Conservation (phyloP, 2,329 filamentous ascomycete species). For the Stromatinia cepivora region DNA sequence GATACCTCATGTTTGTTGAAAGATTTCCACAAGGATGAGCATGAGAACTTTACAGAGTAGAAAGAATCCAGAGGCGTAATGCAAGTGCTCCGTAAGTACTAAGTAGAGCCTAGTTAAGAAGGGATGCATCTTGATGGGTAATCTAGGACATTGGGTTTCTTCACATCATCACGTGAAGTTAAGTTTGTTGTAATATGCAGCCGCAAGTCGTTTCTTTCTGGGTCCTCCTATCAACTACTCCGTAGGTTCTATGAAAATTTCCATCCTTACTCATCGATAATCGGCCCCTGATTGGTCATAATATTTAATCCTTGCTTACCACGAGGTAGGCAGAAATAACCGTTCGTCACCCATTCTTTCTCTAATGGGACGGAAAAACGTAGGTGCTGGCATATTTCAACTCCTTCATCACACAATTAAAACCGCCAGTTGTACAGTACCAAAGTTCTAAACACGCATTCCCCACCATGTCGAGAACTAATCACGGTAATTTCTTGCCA, state of each 20-base stretch:
- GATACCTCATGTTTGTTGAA: background rate
- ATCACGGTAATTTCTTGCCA: background rate
- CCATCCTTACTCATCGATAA: background rate
- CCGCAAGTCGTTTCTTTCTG: background rate
- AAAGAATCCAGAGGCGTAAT: background rate
- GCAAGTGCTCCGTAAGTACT: background rate
- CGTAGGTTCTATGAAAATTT: constrained; percentile 5
- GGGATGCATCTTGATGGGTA: background rate
- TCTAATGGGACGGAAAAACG: background rate
- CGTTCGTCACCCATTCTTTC: constrained; percentile 13
- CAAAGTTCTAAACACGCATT: background rate
- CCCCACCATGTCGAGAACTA: background rate
- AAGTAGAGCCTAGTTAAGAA: background rate
- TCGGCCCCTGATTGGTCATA: background rate
- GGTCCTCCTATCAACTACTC: background rate
- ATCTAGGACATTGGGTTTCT: background rate
- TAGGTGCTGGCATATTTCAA: constrained; percentile 8
- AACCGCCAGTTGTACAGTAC: constrained; percentile 10
- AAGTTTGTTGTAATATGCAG: constrained; percentile 5
- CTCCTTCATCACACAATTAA: background rate
- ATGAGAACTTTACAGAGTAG: background rate
- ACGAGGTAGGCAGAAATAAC: constrained; percentile 17
- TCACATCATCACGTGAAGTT: background rate
- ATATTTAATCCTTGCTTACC: constrained; percentile 17
- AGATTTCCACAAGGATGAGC: constrained; percentile 9